Evolutionary conservation across 75 land plant species (phyloP).

Genomic region (Isoetes taiwanensis): DNA sequence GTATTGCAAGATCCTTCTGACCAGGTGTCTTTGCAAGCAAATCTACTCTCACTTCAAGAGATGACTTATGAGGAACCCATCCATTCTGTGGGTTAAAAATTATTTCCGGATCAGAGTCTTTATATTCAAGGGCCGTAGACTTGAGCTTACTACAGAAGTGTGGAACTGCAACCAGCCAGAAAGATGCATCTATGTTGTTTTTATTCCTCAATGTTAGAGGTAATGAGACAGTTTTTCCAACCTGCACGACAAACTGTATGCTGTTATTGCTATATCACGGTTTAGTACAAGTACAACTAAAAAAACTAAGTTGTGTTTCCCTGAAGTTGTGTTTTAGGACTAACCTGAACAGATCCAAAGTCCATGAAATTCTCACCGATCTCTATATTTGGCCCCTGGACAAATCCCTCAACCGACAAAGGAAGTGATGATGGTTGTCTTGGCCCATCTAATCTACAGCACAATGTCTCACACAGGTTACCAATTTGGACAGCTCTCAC

Average conservation of each 20-base stretch:
- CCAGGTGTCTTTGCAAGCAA: background rate
- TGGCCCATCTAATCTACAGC: background rate
- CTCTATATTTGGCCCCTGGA: background rate
- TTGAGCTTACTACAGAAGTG: background rate
- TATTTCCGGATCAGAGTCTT: background rate
- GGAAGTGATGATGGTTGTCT: no score
- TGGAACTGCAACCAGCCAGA: background rate
- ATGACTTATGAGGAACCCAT: background rate
- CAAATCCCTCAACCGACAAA: background rate
- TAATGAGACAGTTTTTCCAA: background rate
- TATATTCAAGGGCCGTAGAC: background rate
- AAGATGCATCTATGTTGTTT: background rate
- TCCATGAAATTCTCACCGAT: background rate
- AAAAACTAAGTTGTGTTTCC: background rate
- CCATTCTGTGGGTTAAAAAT: background rate
- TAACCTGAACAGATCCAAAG: conserved; percentile 4
- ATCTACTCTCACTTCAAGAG: background rate
- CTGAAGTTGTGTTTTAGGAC: background rate
- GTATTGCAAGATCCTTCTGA: background rate
- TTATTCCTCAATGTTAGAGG: background rate
- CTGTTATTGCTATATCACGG: background rate
- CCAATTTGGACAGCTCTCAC: background rate
- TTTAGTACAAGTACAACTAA: background rate
- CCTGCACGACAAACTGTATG: background rate
- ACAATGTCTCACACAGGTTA: background rate